Conservation (phyloP, 1,139 yeast genomes). For the Sugiyamaella castrensis region DNA sequence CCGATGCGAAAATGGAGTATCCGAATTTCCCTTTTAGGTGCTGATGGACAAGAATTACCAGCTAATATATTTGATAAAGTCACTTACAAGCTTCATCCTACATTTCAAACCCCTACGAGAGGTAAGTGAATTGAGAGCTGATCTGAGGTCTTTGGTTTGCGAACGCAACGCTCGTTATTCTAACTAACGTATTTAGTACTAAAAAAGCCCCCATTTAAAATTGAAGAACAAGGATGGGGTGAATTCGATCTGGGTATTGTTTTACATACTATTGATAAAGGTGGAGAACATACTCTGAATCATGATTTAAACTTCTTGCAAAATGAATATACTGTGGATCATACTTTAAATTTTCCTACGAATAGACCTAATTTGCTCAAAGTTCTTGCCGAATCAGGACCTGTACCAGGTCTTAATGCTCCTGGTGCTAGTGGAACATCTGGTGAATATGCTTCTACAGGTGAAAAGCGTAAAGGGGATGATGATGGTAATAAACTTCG, state of each 20-base stretch:
- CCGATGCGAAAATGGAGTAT: slow-evolving; percentile 97
- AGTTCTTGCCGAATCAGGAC: slow-evolving; percentile 75
- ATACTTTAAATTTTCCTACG: slow-evolving; percentile 70
- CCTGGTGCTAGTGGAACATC: slow-evolving; percentile 32
- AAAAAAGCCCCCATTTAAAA: slow-evolving; percentile 82
- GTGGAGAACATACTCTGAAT: slow-evolving; percentile 79
- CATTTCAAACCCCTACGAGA: slow-evolving; percentile 86
- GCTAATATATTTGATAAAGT: slow-evolving; percentile 90
- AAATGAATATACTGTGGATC: slow-evolving; percentile 75
- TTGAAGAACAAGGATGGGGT: slow-evolving; percentile 98
- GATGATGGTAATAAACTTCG: slow-evolving; percentile 34
- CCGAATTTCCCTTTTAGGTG: slow-evolving; percentile 69
- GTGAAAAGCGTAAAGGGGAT: slow-evolving; percentile 44
- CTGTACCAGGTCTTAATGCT: slow-evolving; percentile 54
- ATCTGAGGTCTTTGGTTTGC: too few species aligned
- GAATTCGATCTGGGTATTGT: slow-evolving; percentile 88
- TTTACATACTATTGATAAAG: slow-evolving; percentile 74
- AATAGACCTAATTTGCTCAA: slow-evolving; percentile 71
- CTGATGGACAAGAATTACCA: slow-evolving; percentile 77
- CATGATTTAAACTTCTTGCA: slow-evolving; percentile 87
- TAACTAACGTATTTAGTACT: slow-evolving; percentile 39
- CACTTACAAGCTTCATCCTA: slow-evolving; percentile 90
- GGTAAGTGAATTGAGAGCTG: slow-evolving; percentile 20
- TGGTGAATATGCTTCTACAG: slow-evolving; percentile 30
- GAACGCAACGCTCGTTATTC: background rate